Evolutionary conservation across 768 basidiomycete genomes (phyloP).

Genomic region (Arthromyces matolae): DNA sequence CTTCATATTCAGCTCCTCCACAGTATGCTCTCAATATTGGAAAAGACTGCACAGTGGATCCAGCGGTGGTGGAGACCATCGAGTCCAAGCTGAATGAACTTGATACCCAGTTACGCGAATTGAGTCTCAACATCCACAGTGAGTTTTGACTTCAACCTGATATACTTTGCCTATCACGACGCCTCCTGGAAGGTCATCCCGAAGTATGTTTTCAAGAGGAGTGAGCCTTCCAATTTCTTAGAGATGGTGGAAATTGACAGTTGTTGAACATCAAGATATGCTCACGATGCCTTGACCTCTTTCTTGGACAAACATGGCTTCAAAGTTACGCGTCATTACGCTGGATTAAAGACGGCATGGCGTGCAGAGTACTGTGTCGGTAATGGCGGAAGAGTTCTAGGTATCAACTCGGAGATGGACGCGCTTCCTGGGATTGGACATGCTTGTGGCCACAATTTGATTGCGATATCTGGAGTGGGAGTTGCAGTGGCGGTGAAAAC

Average conservation of each 20-base stretch:
- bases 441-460: constrained; percentile 82
- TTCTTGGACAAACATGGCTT: constrained; percentile 72
- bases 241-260: constrained; percentile 1
- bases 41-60: constrained; percentile 15
- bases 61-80: constrained; percentile 50
- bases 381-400: constrained; percentile 59
- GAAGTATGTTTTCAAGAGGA: constrained; percentile 64
- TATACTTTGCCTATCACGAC: neutral
- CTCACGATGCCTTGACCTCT: constrained; percentile 63
- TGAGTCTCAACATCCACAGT: constrained; percentile 77
- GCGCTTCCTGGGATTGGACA: constrained; percentile 55
- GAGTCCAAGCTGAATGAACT: constrained; percentile 51
- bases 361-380: constrained; percentile 65
- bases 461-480: constrained; percentile 74
- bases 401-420: constrained; percentile 81
- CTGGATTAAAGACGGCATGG: constrained; percentile 75
- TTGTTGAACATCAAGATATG: constrained; percentile 48
- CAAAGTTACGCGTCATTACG: constrained; percentile 65
- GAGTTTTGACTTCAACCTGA: constrained; percentile 15
- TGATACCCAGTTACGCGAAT: constrained; percentile 47
- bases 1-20: constrained; percentile 32
- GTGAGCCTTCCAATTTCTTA: constrained; percentile 27
- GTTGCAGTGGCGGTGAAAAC: constrained; percentile 70
- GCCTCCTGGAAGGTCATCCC: constrained; percentile 47
- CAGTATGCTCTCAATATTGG: constrained; percentile 2